Conservation (phyloP, 768 basidiomycete species). For the Auriscalpium microsporum region DNA sequence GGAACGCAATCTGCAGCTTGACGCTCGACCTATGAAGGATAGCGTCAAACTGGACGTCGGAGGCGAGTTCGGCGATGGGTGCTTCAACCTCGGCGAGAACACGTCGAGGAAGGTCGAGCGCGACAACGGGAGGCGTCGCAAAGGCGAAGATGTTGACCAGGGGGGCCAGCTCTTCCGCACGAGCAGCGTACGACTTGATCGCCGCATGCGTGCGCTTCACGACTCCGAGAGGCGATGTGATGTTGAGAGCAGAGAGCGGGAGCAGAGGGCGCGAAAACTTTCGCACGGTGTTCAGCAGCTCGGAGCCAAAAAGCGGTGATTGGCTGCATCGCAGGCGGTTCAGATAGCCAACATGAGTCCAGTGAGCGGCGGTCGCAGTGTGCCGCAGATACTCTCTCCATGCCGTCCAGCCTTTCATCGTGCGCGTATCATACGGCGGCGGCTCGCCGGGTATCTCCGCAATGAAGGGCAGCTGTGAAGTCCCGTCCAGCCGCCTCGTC, state of each 20-base stretch:
- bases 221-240: conserved; percentile 30
- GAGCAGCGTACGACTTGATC: conserved; percentile 56
- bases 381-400: conserved; percentile 38
- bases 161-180: conserved; percentile 45
- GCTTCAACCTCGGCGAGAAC: conserved; percentile 41
- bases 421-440: conserved; percentile 68
- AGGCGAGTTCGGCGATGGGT: conserved; percentile 9
- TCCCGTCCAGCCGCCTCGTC: conserved; percentile 51
- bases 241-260: conserved; percentile 40
- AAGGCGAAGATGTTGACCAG: conserved; percentile 69
- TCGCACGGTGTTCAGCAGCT: conserved; percentile 29
- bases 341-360: conserved; percentile 64
- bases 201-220: conserved; percentile 33
- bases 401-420: conserved; percentile 61
- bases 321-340: conserved; percentile 61
- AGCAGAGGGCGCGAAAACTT: conserved; percentile 38
- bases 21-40: conserved; percentile 66
- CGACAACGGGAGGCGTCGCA: conserved; percentile 70
- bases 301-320: conserved; percentile 27
- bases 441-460: conserved; percentile 50
- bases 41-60: conserved; percentile 47
- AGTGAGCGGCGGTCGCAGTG: conserved; percentile 45
- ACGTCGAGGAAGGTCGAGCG: conserved; percentile 60
- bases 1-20: conserved; percentile 89
- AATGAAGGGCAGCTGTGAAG: conserved; percentile 42